Evolutionary conservation across 2,329 filamentous ascomycete species (phyloP).

Genomic region (Dryadomyces quercus-mongolicae): DNA sequence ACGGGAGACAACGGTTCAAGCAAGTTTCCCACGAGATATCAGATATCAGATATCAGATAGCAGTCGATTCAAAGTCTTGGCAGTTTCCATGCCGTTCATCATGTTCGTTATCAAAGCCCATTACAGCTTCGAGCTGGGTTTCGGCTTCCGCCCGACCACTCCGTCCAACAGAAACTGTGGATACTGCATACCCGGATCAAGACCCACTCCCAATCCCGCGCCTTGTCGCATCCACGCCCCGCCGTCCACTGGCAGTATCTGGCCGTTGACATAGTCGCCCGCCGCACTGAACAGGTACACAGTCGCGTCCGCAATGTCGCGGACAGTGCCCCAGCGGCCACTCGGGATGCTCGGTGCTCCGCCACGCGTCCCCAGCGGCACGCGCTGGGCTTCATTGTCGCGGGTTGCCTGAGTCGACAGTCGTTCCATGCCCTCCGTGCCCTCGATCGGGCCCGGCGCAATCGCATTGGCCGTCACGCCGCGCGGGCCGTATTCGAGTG

Average conservation of each 20-base stretch:
- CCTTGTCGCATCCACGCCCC: conserved; percentile 43
- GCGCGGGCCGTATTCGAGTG: conserved; percentile 80
- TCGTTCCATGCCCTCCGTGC: conserved; percentile 69
- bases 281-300: conserved; percentile 80
- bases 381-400: conserved; percentile 6
- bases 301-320: conserved; percentile 86
- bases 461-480: conserved; percentile 85
- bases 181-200: conserved; percentile 36
- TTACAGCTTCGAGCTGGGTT: conserved; percentile 14
- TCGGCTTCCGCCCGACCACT: conserved; percentile 24
- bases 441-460: conserved; percentile 72
- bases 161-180: conserved; percentile 35
- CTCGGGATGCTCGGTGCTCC: conserved; percentile 47
- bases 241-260: conserved; percentile 63
- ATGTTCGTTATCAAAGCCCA: not conserved
- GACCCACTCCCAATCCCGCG: conserved; percentile 28
- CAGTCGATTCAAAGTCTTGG: no score
- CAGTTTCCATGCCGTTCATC: no score
- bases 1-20: no score
- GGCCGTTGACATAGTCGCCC: conserved; percentile 76
- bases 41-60: no score
- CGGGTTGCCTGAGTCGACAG: conserved; percentile 23
- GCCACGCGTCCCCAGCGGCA: conserved; percentile 17
- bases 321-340: conserved; percentile 65
- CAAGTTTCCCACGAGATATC: no score